A percentile compares a stretch with the other conserved stretches of the same genome.
phyloP scores from a whole-genome alignment of 2,329 filamentous ascomycete genomes.

The Cadophora sp. region DNA sequence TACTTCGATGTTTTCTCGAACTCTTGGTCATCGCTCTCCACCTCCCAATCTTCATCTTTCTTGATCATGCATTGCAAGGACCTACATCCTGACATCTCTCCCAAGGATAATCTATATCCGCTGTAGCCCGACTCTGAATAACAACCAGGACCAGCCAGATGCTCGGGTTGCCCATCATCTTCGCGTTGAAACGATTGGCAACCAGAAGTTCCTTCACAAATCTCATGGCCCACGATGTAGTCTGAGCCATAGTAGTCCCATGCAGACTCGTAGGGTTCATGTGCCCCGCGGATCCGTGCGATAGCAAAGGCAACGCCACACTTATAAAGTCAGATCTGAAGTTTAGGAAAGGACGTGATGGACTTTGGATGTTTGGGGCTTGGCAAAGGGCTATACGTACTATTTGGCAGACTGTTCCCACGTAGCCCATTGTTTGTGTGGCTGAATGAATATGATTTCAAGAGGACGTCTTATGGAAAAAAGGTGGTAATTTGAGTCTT shows the following conservation, averaged over 20 bases:
- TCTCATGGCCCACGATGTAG: background rate
- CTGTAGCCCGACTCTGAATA: conserved; percentile 7
- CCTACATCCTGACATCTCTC: conserved; percentile 24
- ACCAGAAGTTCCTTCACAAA: conserved; percentile 10
- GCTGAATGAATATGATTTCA: too few relatives aligned
- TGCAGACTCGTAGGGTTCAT: background rate
- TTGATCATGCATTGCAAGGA: conserved; percentile 5
- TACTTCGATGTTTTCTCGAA: conserved; percentile 4
- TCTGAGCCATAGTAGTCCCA: conserved; percentile 6
- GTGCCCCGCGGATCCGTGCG: conserved; percentile 1
- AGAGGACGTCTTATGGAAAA: too few relatives aligned
- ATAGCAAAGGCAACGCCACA: conserved; percentile 17
- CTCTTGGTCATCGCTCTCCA: conserved; percentile 14
- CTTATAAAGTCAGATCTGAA: background rate
- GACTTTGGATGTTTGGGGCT: background rate
- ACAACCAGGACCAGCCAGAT: conserved; percentile 22
- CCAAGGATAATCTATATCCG: background rate
- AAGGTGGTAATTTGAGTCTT: too few relatives aligned
- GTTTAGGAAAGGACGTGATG: background rate
- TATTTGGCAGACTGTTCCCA: background rate
- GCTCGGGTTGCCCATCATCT: background rate
- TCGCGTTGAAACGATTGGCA: background rate
- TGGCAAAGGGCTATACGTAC: background rate
- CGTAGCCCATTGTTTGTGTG: background rate
- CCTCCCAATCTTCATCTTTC: conserved; percentile 10